Evolutionary conservation across 176 grass and related monocot species (phyloP).

Genomic region (Triticum aestivum): DNA sequence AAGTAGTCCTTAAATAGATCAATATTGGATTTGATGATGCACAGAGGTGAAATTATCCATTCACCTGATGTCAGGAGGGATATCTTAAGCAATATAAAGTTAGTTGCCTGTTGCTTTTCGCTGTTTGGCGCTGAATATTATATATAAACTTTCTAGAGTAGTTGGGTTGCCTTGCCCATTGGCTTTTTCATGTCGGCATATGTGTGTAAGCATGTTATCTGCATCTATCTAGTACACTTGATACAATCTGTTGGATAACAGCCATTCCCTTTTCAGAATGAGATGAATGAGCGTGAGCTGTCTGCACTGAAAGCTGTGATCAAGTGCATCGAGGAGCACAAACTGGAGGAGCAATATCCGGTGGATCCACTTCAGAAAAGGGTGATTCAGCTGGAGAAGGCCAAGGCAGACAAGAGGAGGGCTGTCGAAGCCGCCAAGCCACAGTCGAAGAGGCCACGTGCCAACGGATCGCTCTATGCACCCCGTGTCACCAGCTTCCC

Average conservation of each 20-base stretch:
- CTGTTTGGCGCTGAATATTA: neutral
- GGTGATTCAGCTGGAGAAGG: conserved; percentile 87
- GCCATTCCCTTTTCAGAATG: conserved; percentile 55
- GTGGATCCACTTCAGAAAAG: conserved; percentile 73
- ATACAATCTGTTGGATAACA: neutral
- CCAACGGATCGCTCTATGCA: conserved; percentile 54
- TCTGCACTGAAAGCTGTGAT: conserved; percentile 78
- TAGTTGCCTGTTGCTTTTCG: neutral
- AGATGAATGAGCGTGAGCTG: conserved; percentile 78
- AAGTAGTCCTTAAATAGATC: no score
- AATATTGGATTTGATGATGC: neutral
- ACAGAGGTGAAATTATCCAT: neutral
- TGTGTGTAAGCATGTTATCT: neutral
- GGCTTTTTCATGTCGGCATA: neutral
- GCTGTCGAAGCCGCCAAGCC: conserved; percentile 80
- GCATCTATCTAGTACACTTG: neutral
- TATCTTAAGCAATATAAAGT: conserved; percentile 17
- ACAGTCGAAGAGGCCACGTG: conserved; percentile 80
- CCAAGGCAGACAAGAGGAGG: conserved; percentile 92
- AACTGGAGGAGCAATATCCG: conserved; percentile 73
- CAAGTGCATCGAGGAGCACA: conserved; percentile 96
- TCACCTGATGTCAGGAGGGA: neutral
- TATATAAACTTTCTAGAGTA: neutral
- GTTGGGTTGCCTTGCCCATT: neutral
- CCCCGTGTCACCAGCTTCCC: conserved; percentile 47